These are phyloP conservation scores for Pugionium cornutum DNA, from an alignment of 345 rosid genomes.

Conservation along the genomic window DNA sequence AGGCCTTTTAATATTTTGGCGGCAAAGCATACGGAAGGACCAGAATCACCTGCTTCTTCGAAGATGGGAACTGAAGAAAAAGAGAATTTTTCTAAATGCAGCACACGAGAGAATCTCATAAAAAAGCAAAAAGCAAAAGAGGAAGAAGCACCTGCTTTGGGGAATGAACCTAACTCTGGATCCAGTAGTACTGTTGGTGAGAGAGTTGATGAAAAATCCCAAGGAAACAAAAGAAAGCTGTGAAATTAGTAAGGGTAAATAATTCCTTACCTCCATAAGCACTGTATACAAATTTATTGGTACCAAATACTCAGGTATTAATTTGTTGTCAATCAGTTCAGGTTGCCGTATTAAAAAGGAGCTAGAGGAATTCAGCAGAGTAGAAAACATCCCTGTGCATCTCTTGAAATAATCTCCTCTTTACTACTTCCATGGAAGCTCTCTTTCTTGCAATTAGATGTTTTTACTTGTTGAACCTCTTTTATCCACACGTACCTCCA, in stretches of 20 bases:
- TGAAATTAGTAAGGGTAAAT: constrained; percentile 37
- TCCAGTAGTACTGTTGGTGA: constrained; percentile 44
- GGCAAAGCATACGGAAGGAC: constrained; percentile 51
- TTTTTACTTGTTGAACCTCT: constrained; percentile 7
- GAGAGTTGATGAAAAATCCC: constrained; percentile 37
- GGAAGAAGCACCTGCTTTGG: constrained; percentile 42
- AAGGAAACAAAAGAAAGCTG: constrained; percentile 37
- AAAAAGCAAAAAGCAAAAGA: constrained; percentile 38
- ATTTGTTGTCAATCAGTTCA: constrained; percentile 41
- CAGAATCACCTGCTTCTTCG: constrained; percentile 58
- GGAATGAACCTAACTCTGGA: constrained; percentile 46
- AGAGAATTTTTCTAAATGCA: constrained; percentile 33
- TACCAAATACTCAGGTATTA: constrained; percentile 35
- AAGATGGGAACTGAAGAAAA: constrained; percentile 47
- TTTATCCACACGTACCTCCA: constrained; percentile 18
- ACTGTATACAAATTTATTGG: constrained; percentile 34
- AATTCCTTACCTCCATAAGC: constrained; percentile 36
- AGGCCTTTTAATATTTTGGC: constrained; percentile 53
- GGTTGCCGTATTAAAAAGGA: constrained; percentile 33
- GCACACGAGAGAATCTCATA: constrained; percentile 37
- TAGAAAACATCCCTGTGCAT: constrained; percentile 20
- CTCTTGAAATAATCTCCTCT: constrained; percentile 23
- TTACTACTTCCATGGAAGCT: constrained; percentile 29
- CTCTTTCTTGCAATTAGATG: constrained; percentile 34
- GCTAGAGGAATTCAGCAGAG: constrained; percentile 26